Conservation (phyloP, 2,329 filamentous ascomycete species). For the Microdochium bolleyi region DNA sequence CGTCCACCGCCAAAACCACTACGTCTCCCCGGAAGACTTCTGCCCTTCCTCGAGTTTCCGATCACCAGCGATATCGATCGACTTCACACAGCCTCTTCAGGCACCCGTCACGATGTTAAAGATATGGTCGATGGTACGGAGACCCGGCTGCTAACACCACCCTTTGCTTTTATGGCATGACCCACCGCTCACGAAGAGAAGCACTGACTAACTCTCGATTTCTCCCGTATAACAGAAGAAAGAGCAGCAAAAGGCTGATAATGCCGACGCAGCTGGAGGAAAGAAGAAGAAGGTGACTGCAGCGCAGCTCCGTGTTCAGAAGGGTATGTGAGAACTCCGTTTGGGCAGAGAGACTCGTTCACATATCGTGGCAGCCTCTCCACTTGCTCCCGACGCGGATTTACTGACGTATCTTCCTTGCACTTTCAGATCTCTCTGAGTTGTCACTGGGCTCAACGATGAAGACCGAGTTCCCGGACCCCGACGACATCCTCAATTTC, state of each 20-base stretch:
- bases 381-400: too few relatives aligned
- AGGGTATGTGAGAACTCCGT: slow-evolving; percentile 74
- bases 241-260: slow-evolving; percentile 90
- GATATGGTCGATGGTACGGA: slow-evolving; percentile 94
- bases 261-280: slow-evolving; percentile 62
- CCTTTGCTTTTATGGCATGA: background rate
- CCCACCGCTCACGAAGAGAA: background rate
- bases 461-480: slow-evolving; percentile 73
- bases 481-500: slow-evolving; percentile 82
- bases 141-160: background rate
- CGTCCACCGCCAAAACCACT: background rate
- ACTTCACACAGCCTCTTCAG: background rate
- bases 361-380: too few relatives aligned
- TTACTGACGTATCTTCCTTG: background rate
- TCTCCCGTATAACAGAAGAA: slow-evolving; percentile 60
- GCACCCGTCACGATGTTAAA: slow-evolving; percentile 72
- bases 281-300: slow-evolving; percentile 99
- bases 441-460: slow-evolving; percentile 72
- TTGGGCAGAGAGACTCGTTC: too few relatives aligned
- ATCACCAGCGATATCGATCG: background rate
- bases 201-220: slow-evolving; percentile 8
- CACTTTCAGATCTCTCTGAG: slow-evolving; percentile 63
- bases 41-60: background rate
- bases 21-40: background rate
- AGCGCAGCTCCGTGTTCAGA: slow-evolving; percentile 89